Evolutionary conservation across 768 basidiomycete genomes (phyloP).

Genomic region (Suillus lakei): DNA sequence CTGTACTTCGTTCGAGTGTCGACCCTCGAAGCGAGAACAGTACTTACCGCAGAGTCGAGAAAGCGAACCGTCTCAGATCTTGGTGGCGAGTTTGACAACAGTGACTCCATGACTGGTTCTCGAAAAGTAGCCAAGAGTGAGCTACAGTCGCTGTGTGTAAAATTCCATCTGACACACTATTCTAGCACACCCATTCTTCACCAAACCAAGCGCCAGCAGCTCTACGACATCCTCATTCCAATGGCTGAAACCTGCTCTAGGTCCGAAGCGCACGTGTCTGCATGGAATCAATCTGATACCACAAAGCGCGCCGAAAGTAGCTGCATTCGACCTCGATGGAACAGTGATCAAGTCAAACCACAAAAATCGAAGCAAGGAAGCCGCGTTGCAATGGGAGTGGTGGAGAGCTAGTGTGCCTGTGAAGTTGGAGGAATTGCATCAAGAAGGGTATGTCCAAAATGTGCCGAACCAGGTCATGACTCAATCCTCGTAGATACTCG

Average conservation of each 20-base stretch:
- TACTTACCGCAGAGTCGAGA: not conserved
- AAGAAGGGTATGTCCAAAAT: constrained; percentile 56
- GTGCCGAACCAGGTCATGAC: not conserved
- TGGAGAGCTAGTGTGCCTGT: constrained; percentile 69
- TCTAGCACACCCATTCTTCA: constrained; percentile 51
- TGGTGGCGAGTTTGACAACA: constrained; percentile 9
- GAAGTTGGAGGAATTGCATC: constrained; percentile 62
- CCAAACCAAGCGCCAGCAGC: constrained; percentile 24
- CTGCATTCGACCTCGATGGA: constrained; percentile 87
- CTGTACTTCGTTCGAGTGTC: not conserved
- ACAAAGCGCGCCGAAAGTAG: constrained; percentile 57
- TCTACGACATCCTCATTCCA: constrained; percentile 23
- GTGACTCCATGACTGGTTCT: constrained; percentile 17
- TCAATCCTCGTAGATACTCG: constrained; percentile 51
- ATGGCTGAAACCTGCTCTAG: constrained; percentile 41
- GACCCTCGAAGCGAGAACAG: not conserved
- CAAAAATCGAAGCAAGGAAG: constrained; percentile 39
- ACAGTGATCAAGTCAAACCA: constrained; percentile 68
- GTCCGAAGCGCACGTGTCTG: constrained; percentile 40
- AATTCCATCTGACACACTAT: constrained; percentile 1
- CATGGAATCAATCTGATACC: constrained; percentile 39
- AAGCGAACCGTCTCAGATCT: constrained; percentile 26
- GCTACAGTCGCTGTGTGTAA: constrained; percentile 4
- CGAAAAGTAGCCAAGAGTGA: constrained; percentile 34
- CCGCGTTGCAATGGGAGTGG: constrained; percentile 56